A percentile compares a stretch with the other conserved stretches of the same genome.
These are phyloP conservation scores for Entophlyctis helioformis DNA, from an alignment of 192 early-diverging fungal species.

Conservation along the genomic window DNA sequence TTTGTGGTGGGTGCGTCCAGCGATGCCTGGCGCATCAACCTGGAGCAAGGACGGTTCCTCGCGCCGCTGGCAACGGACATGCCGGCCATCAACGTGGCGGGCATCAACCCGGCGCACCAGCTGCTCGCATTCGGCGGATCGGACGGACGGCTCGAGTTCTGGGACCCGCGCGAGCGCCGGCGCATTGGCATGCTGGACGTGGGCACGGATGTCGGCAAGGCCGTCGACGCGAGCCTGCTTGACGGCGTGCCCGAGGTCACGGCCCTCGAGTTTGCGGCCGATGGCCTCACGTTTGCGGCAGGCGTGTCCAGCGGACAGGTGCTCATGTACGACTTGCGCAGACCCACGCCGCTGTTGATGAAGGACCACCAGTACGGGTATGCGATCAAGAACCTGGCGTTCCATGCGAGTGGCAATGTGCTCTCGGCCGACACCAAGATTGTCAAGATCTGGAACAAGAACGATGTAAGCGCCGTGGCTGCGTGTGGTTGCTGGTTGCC, in stretches of 20 bases:
- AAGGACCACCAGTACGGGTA: slow-evolving; percentile 98
- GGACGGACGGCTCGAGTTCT: slow-evolving; percentile 84
- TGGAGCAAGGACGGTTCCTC: slow-evolving; percentile 56
- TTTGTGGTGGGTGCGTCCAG: slow-evolving; percentile 63
- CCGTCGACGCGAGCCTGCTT: slow-evolving; percentile 14
- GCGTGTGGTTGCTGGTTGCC: no score
- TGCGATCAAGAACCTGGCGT: slow-evolving; percentile 75
- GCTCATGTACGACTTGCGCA: slow-evolving; percentile 85
- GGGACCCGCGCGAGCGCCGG: slow-evolving; percentile 69
- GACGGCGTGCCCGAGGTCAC: slow-evolving; percentile 51
- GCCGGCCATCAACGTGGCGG: slow-evolving; percentile 8
- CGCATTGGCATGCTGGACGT: slow-evolving; percentile 61
- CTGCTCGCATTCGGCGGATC: slow-evolving; percentile 83
- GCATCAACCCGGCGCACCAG: slow-evolving; percentile 86
- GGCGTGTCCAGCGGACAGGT: slow-evolving; percentile 89
- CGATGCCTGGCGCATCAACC: slow-evolving; percentile 84
- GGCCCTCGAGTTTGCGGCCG: slow-evolving; percentile 65
- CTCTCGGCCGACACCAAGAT: slow-evolving; percentile 81
- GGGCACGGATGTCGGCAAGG: slow-evolving; percentile 10
- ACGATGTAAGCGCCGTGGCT: slow-evolving; percentile 28
- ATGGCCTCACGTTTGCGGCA: slow-evolving; percentile 76
- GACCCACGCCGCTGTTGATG: slow-evolving; percentile 64
- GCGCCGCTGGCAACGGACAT: background rate
- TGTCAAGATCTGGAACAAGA: slow-evolving; percentile 87
- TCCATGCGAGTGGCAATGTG: slow-evolving; percentile 70